A percentile compares a stretch with the other conserved stretches of the same genome.
phyloP scores from a whole-genome alignment of 768 basidiomycete genomes.

The Strobilomyces dryophilus region DNA sequence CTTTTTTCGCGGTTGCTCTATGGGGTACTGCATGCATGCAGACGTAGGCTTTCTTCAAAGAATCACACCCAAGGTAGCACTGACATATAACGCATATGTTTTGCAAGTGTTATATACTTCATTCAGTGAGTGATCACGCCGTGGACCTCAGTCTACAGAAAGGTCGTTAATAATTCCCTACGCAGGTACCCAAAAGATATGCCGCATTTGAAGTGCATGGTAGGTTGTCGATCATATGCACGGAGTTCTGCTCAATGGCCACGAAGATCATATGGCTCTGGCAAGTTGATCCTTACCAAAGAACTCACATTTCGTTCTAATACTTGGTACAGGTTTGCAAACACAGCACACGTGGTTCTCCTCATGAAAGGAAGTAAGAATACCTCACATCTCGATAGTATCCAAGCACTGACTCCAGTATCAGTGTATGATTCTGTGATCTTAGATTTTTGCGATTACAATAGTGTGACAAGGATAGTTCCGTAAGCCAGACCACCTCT shows the following conservation, averaged over 20 bases:
- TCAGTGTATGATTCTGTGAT: slow-evolving; percentile 3
- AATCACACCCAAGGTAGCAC: not conserved
- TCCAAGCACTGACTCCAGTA: not conserved
- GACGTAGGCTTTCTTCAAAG: not conserved
- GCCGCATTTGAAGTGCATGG: not conserved
- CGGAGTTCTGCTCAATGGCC: not conserved
- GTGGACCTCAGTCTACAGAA: not conserved
- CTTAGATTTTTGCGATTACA: not conserved
- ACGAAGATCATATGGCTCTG: not conserved
- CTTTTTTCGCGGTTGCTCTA: not conserved
- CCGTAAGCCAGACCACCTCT: not conserved
- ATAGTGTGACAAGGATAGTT: not conserved
- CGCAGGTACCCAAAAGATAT: not conserved
- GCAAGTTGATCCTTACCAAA: not conserved
- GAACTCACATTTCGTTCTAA: not conserved
- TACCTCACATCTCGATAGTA: not conserved
- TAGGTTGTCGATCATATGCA: too few relatives aligned
- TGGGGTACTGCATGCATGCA: not conserved
- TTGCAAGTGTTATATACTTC: not conserved
- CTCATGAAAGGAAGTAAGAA: slow-evolving; percentile 3
- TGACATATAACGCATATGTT: not conserved
- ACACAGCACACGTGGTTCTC: not conserved
- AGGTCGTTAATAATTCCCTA: not conserved
- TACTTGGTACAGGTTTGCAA: not conserved
- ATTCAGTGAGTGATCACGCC: not conserved